Evolutionary conservation across 345 rosid species (phyloP).

Genomic region (Boechera retrofracta): DNA sequence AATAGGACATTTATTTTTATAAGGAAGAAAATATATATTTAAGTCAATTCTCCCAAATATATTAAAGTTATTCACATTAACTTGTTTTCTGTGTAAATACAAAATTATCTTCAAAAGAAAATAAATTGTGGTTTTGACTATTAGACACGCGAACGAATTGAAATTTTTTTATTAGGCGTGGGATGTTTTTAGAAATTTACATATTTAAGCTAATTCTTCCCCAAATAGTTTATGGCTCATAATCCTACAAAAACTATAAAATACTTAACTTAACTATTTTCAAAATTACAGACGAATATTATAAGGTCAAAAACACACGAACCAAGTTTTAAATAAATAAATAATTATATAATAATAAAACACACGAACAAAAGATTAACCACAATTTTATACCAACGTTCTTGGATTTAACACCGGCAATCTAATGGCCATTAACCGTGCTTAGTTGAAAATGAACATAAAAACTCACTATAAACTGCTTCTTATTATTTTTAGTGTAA

Average conservation of each 20-base stretch:
- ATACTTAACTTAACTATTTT: neutral
- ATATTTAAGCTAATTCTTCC: neutral
- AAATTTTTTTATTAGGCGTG: neutral
- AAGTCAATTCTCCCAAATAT: neutral
- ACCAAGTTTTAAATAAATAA: no score
- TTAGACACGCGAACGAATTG: neutral
- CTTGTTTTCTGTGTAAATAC: neutral
- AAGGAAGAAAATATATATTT: neutral
- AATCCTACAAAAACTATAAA: neutral
- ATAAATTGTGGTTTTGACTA: neutral
- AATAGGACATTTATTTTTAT: neutral
- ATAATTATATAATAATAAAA: no score
- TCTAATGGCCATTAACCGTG: neutral
- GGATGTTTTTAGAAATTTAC: neutral
- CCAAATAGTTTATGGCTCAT: no score
- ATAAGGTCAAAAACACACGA: neutral
- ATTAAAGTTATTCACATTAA: neutral
- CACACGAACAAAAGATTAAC: neutral
- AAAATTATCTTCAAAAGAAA: neutral
- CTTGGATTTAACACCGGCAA: no score
- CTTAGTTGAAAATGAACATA: neutral
- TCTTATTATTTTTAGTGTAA: neutral
- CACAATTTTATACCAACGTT: no score
- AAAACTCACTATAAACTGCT: neutral
- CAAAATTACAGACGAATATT: neutral